Evolutionary conservation across 441 rosid species (phyloP).

Genomic region (Hura crepitans): DNA sequence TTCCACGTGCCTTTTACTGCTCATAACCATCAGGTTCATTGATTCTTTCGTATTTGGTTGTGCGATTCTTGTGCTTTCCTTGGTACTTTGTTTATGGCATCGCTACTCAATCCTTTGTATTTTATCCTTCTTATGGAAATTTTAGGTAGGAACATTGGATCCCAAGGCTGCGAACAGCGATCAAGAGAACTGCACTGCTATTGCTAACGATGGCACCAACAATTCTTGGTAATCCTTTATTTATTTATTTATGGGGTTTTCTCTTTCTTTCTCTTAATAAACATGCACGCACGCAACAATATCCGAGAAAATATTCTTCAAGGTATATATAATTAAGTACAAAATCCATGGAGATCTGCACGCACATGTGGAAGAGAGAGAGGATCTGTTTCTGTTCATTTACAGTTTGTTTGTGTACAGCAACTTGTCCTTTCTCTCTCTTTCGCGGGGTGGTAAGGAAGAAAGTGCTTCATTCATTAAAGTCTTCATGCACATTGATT

Average conservation of each 20-base stretch:
- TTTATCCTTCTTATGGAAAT: constrained; percentile 1
- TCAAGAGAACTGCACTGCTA: constrained; percentile 37
- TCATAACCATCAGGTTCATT: constrained; percentile 32
- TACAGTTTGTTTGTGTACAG: not conserved
- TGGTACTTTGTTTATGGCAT: not conserved
- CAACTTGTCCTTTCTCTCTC: constrained; percentile 1
- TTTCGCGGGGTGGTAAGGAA: constrained; percentile 17
- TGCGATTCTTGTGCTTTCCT: not conserved
- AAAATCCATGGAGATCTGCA: constrained; percentile 30
- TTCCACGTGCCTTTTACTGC: constrained; percentile 41
- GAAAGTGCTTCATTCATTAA: constrained; percentile 17
- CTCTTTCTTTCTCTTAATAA: constrained; percentile 1
- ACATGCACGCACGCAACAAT: constrained; percentile 19
- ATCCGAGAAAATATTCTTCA: constrained; percentile 22
- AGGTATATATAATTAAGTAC: no score
- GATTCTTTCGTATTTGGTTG: not conserved
- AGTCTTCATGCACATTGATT: constrained; percentile 32
- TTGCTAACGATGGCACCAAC: constrained; percentile 34
- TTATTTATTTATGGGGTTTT: not conserved
- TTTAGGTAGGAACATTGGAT: constrained; percentile 48
- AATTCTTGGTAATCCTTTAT: constrained; percentile 39
- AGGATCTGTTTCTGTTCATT: constrained; percentile 5
- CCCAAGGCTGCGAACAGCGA: constrained; percentile 37
- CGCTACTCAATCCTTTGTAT: constrained; percentile 3
- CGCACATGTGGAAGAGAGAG: constrained; percentile 16